These are phyloP conservation scores for Kwoniella bestiolae DNA, from an alignment of 768 basidiomycete genomes.

Conservation along the genomic window DNA sequence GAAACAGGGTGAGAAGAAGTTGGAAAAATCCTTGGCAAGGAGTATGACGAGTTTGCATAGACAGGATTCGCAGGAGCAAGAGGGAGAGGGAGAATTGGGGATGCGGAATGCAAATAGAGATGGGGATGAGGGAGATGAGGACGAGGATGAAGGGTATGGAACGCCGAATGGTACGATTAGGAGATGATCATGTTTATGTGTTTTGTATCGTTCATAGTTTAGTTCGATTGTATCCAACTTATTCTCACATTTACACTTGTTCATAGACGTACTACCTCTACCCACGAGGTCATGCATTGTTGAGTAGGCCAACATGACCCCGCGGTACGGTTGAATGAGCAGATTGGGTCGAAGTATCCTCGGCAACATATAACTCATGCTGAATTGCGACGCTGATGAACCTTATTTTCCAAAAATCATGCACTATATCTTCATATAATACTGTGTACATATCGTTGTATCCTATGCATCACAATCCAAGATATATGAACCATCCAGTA, in stretches of 20 bases:
- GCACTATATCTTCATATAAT: too few species aligned
- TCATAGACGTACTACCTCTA: neutral
- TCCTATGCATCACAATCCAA: too few species aligned
- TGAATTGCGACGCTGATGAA: neutral
- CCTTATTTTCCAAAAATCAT: neutral
- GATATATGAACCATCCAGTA: neutral
- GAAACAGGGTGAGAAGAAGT: constrained; percentile 84
- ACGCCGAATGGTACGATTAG: constrained; percentile 5
- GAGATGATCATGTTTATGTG: neutral
- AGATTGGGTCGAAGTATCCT: too few species aligned
- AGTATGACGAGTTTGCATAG: constrained; percentile 25
- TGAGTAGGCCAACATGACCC: too few species aligned
- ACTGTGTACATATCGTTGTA: too few species aligned
- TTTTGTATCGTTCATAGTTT: neutral
- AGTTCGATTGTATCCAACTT: too few species aligned
- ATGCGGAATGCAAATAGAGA: neutral
- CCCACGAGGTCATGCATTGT: too few species aligned
- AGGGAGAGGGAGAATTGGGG: constrained; percentile 1
- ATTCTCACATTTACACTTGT: neutral
- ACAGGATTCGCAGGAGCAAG: neutral
- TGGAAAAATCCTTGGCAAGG: constrained; percentile 61
- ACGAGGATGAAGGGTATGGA: constrained; percentile 1
- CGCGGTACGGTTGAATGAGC: too few species aligned
- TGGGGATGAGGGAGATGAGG: neutral
- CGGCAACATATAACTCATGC: too few species aligned